Percentiles rank a stretch among this genome's conserved stretches.
Evolutionary conservation across 1,284 basidiomycete genomes (phyloP).

Genomic region (Apiotrichum sp.): DNA sequence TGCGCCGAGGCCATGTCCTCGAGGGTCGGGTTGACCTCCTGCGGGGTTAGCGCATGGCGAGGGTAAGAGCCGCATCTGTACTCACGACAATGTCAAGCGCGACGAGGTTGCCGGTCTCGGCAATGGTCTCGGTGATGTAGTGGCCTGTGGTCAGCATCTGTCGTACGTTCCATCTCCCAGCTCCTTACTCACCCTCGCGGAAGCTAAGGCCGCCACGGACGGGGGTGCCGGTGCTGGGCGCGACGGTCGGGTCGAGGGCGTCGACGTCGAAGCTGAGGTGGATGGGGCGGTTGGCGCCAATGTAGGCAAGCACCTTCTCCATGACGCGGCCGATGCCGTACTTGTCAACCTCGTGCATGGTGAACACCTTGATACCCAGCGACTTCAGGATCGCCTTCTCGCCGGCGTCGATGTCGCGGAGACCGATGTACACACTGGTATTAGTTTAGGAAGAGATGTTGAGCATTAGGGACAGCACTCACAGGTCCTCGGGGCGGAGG

Average conservation of each 20-base stretch:
- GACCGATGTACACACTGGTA: slow-evolving; percentile 68
- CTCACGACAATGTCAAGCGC: slow-evolving; percentile 84
- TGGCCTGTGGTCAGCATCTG: slow-evolving; percentile 25
- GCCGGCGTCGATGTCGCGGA: slow-evolving; percentile 85
- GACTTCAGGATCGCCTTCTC: slow-evolving; percentile 85
- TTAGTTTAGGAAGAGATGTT: too few relatives aligned
- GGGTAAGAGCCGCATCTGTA: slow-evolving; percentile 5
- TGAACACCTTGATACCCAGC: slow-evolving; percentile 86
- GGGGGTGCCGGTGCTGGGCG: slow-evolving; percentile 62
- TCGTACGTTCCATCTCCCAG: slow-evolving; percentile 12
- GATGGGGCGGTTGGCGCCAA: slow-evolving; percentile 84
- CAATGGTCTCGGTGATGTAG: slow-evolving; percentile 88
- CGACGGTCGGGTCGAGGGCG: slow-evolving; percentile 85
- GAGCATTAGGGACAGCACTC: slow-evolving; percentile 1
- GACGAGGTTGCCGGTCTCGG: slow-evolving; percentile 87
- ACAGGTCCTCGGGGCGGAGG: slow-evolving; percentile 59
- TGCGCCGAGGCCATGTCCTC: slow-evolving; percentile 61
- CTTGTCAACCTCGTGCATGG: slow-evolving; percentile 97
- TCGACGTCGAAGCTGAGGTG: slow-evolving; percentile 98
- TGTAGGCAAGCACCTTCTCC: slow-evolving; percentile 89
- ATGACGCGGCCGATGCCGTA: slow-evolving; percentile 93
- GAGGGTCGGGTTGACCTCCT: slow-evolving; percentile 96
- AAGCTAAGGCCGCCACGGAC: slow-evolving; percentile 94
- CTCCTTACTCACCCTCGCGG: slow-evolving; percentile 76
- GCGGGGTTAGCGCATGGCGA: slow-evolving; percentile 13